Percentiles rank a stretch among this genome's conserved stretches.
Conservation (phyloP, 768 basidiomycete species). For the Neoboletus brunneissimus region DNA sequence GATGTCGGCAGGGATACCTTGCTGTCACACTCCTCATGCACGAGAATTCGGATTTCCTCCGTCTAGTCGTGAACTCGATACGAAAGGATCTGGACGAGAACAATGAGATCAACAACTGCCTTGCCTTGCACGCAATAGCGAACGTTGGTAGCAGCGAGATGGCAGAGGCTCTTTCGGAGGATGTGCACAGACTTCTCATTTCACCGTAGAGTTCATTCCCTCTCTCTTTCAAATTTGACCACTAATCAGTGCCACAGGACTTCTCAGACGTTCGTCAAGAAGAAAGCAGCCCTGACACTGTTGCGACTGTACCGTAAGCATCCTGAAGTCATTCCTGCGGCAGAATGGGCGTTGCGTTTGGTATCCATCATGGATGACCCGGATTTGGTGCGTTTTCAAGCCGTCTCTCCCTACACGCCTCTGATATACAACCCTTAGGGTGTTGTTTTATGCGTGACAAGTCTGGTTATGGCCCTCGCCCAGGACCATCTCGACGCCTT, state of each 20-base stretch:
- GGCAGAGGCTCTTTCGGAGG: conserved; percentile 92
- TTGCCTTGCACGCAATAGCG: conserved; percentile 96
- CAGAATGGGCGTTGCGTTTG: conserved; percentile 94
- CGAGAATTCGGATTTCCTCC: conserved; percentile 95
- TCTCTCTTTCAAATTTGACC: conserved; percentile 6
- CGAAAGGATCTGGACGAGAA: conserved; percentile 95
- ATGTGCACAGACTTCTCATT: conserved; percentile 92
- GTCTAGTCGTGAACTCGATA: conserved; percentile 97
- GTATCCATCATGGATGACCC: conserved; percentile 94
- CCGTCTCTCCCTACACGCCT: neutral
- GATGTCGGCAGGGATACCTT: conserved; percentile 76
- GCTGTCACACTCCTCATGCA: conserved; percentile 97
- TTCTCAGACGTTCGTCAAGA: conserved; percentile 93
- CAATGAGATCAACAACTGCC: conserved; percentile 92
- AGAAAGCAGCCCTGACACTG: conserved; percentile 94
- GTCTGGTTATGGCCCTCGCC: conserved; percentile 88
- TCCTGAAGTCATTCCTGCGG: conserved; percentile 87
- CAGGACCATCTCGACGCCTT: conserved; percentile 92
- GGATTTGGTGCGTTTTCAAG: conserved; percentile 61
- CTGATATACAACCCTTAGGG: conserved; percentile 50
- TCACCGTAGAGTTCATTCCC: conserved; percentile 65
- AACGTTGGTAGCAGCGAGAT: conserved; percentile 98
- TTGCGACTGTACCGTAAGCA: conserved; percentile 94
- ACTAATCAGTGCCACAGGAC: conserved; percentile 54
- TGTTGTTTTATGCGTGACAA: conserved; percentile 92